Conservation (phyloP, 495 filamentous ascomycete species). For the Xylaria intraflava region DNA sequence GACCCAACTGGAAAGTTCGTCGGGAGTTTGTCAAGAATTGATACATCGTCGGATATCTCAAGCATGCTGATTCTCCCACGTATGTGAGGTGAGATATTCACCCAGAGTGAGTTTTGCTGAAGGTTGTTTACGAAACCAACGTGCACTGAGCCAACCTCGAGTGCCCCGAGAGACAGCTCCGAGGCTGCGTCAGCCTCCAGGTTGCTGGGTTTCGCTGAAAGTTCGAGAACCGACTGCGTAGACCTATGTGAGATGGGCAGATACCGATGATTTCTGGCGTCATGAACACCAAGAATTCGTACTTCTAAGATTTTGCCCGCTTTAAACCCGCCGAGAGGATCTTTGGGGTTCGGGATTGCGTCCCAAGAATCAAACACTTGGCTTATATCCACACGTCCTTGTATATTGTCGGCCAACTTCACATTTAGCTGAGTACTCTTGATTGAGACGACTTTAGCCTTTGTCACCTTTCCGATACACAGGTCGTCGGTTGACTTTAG, state of each 20-base stretch:
- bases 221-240: slow-evolving; percentile 76
- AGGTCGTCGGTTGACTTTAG: slow-evolving; percentile 63
- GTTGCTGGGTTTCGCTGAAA: slow-evolving; percentile 74
- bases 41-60: slow-evolving; percentile 80
- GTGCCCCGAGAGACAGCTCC: slow-evolving; percentile 62
- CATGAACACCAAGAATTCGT: slow-evolving; percentile 78
- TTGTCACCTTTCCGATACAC: slow-evolving; percentile 64
- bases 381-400: slow-evolving; percentile 84
- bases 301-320: slow-evolving; percentile 64
- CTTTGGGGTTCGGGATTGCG: slow-evolving; percentile 72
- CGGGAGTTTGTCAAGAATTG: slow-evolving; percentile 64
- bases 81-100: slow-evolving; percentile 84
- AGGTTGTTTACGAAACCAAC: slow-evolving; percentile 88
- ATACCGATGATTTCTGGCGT: slow-evolving; percentile 84
- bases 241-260: slow-evolving; percentile 82
- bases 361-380: slow-evolving; percentile 85
- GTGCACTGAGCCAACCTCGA: slow-evolving; percentile 61
- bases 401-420: slow-evolving; percentile 78
- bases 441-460: slow-evolving; percentile 69
- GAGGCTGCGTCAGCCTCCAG: slow-evolving; percentile 43
- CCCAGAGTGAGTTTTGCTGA: slow-evolving; percentile 69
- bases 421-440: slow-evolving; percentile 92
- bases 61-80: slow-evolving; percentile 72
- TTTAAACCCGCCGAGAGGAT: slow-evolving; percentile 66
- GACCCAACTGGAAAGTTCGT: slow-evolving; percentile 84